Conservation (phyloP, 108 stramenopile genomes). For the Cyclotella kingstonii region DNA sequence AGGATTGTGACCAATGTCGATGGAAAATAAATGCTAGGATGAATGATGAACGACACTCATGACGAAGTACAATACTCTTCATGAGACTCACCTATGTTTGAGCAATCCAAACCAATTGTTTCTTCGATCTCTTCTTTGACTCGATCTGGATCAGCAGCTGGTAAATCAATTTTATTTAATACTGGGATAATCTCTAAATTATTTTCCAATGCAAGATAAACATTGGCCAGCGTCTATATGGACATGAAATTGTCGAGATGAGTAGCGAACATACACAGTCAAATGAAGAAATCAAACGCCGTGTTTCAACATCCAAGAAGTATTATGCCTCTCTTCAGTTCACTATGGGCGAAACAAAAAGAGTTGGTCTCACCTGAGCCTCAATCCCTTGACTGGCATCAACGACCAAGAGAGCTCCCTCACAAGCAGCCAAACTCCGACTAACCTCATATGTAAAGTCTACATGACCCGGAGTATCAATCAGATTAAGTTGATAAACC, state of each 20-base stretch:
- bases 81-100: conserved; percentile 54
- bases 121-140: conserved; percentile 92
- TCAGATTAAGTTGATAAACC: conserved; percentile 76
- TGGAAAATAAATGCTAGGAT: no score
- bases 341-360: not conserved
- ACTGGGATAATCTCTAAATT: conserved; percentile 97
- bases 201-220: conserved; percentile 95
- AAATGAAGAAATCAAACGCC: not conserved
- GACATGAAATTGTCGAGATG: not conserved
- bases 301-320: not conserved
- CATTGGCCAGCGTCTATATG: conserved; percentile 92
- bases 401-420: conserved; percentile 98
- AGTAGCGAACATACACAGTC: not conserved
- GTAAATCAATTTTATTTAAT: conserved; percentile 98
- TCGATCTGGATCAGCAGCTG: conserved; percentile 96
- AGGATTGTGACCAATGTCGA: conserved; percentile 1
- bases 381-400: conserved; percentile 99
- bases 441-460: conserved; percentile 98
- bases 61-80: no score
- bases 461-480: conserved; percentile 94
- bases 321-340: no score
- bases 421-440: conserved; percentile 96
- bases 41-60: no score
- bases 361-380: conserved; percentile 74
- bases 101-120: conserved; percentile 92